phyloP scores from a whole-genome alignment of 768 basidiomycete species.

The Megacollybia marginata region DNA sequence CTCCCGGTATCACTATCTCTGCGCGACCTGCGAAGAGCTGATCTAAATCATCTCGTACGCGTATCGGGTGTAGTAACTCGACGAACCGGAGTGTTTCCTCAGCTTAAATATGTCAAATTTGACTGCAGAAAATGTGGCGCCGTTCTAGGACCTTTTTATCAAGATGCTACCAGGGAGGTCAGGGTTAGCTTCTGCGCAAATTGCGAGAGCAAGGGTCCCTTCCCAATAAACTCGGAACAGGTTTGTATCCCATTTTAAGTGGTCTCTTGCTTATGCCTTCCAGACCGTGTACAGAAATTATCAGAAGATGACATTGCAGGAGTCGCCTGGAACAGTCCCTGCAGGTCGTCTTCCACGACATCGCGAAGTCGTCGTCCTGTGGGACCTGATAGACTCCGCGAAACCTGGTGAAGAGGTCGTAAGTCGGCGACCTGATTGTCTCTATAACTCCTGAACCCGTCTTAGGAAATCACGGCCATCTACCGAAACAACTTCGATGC shows the following conservation, averaged over 20 bases:
- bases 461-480: conserved; percentile 92
- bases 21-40: conserved; percentile 85
- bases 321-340: conserved; percentile 95
- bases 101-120: conserved; percentile 98
- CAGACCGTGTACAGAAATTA: conserved; percentile 98
- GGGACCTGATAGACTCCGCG: conserved; percentile 97
- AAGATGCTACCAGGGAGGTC: conserved; percentile 92
- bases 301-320: conserved; percentile 97
- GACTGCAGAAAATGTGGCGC: conserved; percentile 93
- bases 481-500: conserved; percentile 99
- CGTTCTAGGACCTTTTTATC: conserved; percentile 95
- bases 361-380: conserved; percentile 91
- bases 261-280: not conserved
- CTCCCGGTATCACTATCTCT: conserved; percentile 85
- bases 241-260: conserved; percentile 29
- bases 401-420: conserved; percentile 99
- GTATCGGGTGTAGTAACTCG: conserved; percentile 95
- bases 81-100: conserved; percentile 96
- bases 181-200: conserved; percentile 91
- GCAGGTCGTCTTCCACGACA: conserved; percentile 96
- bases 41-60: conserved; percentile 93
- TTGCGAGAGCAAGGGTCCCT: conserved; percentile 93
- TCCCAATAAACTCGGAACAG: conserved; percentile 94
- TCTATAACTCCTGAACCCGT: not conserved
- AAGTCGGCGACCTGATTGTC: conserved; percentile 18